These are phyloP conservation scores for Paramecium biaurelia DNA, from an alignment of 73 alveolate species.

Conservation along the genomic window DNA sequence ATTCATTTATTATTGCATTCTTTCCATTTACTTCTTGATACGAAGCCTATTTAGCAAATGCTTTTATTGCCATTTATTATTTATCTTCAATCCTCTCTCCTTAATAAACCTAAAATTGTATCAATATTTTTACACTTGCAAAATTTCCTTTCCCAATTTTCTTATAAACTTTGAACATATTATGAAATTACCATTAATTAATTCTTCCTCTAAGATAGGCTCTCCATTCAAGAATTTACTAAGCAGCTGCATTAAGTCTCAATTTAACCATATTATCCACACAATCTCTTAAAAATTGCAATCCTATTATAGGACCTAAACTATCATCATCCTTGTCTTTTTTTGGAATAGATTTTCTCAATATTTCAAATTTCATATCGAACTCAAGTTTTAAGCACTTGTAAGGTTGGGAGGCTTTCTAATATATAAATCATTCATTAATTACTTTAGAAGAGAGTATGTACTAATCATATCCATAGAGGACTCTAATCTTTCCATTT, in stretches of 20 bases:
- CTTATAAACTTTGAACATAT: conserved; percentile 41
- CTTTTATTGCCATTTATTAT: conserved; percentile 50
- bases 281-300: background rate
- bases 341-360: background rate
- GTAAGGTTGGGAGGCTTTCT: background rate
- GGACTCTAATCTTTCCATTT: background rate
- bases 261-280: background rate
- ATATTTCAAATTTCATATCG: conserved; percentile 17
- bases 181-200: conserved; percentile 47
- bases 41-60: conserved; percentile 49
- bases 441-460: background rate
- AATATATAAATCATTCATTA: background rate
- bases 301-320: conserved; percentile 26
- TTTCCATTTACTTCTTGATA: conserved; percentile 60
- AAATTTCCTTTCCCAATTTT: conserved; percentile 48
- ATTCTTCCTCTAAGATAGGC: background rate
- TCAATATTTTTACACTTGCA: background rate
- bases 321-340: conserved; percentile 35
- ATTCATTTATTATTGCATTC: conserved; percentile 31
- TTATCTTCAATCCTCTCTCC: conserved; percentile 59
- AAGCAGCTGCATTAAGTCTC: background rate
- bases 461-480: background rate
- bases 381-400: background rate
- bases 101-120: conserved; percentile 5
- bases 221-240: background rate